Conservation (phyloP, 371 early-diverging fungal species). For the Apophysomyces ossiformis region DNA sequence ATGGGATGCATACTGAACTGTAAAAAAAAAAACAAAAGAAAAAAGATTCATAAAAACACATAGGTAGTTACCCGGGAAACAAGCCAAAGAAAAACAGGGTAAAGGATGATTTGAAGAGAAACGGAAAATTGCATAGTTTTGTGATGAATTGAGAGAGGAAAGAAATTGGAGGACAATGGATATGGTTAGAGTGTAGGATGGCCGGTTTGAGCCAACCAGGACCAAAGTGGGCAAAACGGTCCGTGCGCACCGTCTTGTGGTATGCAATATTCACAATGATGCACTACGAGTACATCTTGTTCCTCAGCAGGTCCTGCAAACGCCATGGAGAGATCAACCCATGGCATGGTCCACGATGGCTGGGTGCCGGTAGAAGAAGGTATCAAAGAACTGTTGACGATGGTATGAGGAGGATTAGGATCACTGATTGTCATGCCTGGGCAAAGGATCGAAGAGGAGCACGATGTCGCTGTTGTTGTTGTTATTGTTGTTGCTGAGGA, state of each 20-base stretch:
- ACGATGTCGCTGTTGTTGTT: no score
- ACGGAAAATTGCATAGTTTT: no score
- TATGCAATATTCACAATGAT: slow-evolving; percentile 30
- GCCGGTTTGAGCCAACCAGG: background rate
- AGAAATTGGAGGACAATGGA: background rate
- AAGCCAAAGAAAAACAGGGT: no score
- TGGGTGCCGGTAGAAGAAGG: background rate
- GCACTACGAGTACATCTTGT: background rate
- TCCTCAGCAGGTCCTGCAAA: slow-evolving; percentile 1
- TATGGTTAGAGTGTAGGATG: background rate
- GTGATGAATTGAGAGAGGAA: background rate
- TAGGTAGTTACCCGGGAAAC: no score
- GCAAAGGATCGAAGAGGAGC: no score
- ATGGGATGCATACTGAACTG: no score
- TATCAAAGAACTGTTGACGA: slow-evolving; percentile 15
- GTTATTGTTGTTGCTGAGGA: no score
- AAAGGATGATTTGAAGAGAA: no score
- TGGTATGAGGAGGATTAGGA: background rate
- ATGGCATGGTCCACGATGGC: background rate
- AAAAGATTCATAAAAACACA: no score
- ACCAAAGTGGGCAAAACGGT: slow-evolving; percentile 19
- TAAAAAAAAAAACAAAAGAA: no score
- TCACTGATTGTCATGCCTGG: no score
- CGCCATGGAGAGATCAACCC: background rate
- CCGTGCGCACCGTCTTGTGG: slow-evolving; percentile 32